Percentiles rank a stretch among this genome's conserved stretches.
Conservation (phyloP, 345 rosid species). For the Hibiscus mutabilis region DNA sequence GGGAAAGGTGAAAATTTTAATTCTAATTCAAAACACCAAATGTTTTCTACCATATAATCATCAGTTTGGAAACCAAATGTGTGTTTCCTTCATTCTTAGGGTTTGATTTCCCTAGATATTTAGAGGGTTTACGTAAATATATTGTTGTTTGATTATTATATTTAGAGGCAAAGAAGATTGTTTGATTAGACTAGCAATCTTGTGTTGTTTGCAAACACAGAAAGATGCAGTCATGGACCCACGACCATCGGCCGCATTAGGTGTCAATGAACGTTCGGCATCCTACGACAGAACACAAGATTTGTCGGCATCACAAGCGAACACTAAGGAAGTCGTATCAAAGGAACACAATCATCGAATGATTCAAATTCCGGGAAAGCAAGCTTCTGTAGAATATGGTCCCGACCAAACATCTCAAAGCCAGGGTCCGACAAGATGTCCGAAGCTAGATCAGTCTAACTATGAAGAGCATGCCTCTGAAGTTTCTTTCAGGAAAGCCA, state of each 20-base stretch:
- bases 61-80: background rate
- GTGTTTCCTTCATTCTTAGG: background rate
- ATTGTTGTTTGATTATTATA: too few relatives aligned
- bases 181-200: too few relatives aligned
- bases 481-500: conserved; percentile 44
- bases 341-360: conserved; percentile 24
- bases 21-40: too few relatives aligned
- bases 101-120: background rate
- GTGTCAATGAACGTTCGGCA: conserved; percentile 25
- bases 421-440: conserved; percentile 37
- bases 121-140: too few relatives aligned
- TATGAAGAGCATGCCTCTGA: conserved; percentile 38
- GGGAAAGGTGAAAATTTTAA: too few relatives aligned
- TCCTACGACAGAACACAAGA: conserved; percentile 28
- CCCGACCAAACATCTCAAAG: conserved; percentile 35
- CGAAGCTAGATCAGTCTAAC: conserved; percentile 36
- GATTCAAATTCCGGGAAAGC: conserved; percentile 19
- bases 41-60: too few relatives aligned
- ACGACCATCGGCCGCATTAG: conserved; percentile 28
- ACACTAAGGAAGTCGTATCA: conserved; percentile 29
- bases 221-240: conserved; percentile 25
- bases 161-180: too few relatives aligned
- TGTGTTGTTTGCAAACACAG: conserved; percentile 18
- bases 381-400: conserved; percentile 23
- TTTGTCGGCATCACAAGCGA: conserved; percentile 23